A percentile compares a stretch with the other conserved stretches of the same genome.
These are phyloP conservation scores for Fusarium sp. DNA, from an alignment of 2,329 filamentous ascomycete genomes.

Conservation along the genomic window DNA sequence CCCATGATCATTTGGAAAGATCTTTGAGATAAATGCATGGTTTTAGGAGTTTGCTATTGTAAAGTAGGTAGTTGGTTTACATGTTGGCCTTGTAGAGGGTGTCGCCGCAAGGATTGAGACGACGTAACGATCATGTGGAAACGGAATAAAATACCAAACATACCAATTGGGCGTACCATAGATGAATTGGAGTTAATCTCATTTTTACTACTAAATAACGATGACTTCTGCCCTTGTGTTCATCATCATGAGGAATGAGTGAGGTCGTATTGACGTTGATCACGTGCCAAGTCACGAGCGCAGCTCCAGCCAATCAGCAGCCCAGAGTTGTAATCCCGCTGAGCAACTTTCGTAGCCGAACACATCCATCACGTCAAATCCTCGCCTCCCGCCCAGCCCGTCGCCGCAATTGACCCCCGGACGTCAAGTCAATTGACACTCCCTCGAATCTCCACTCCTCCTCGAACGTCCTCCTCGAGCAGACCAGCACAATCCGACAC, in stretches of 20 bases:
- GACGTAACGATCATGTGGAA: slow-evolving; percentile 32
- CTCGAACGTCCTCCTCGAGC: slow-evolving; percentile 26
- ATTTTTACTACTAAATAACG: background rate
- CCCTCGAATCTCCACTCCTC: slow-evolving; percentile 19
- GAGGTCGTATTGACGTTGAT: slow-evolving; percentile 4
- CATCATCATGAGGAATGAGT: background rate
- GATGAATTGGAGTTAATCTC: background rate
- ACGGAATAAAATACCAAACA: slow-evolving; percentile 15
- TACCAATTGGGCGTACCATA: background rate
- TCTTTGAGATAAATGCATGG: background rate
- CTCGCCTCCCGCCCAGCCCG: slow-evolving; percentile 42
- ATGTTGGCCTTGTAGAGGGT: slow-evolving; percentile 25
- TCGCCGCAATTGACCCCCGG: slow-evolving; percentile 42
- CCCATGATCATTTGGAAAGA: background rate
- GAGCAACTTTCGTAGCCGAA: slow-evolving; percentile 47
- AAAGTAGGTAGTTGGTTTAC: slow-evolving; percentile 1
- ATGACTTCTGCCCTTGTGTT: background rate
- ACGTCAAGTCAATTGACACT: slow-evolving; percentile 46
- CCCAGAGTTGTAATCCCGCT: slow-evolving; percentile 56
- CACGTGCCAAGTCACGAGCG: slow-evolving; percentile 49
- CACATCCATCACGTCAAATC: slow-evolving; percentile 46
- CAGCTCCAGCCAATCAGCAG: slow-evolving; percentile 49
- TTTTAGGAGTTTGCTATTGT: slow-evolving; percentile 28
- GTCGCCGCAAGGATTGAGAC: slow-evolving; percentile 28
- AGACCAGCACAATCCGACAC: slow-evolving; percentile 3